Evolutionary conservation across 768 basidiomycete genomes (phyloP).

Genomic region (Tylopilus rubrobrunneus): DNA sequence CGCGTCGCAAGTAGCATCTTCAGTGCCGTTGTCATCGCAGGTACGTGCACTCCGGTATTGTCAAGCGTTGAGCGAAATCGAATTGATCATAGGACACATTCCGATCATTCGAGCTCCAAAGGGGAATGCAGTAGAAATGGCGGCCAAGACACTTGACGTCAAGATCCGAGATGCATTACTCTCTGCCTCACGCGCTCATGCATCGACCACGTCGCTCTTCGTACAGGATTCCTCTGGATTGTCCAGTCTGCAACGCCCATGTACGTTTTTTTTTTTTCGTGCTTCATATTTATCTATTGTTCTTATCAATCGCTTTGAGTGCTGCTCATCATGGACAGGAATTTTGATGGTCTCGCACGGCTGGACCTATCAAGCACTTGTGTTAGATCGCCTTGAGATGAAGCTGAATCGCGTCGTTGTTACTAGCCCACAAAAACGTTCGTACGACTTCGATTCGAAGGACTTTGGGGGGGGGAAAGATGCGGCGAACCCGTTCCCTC

Average conservation of each 20-base stretch:
- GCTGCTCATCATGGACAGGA: slow-evolving; percentile 89
- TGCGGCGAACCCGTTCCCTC: slow-evolving; percentile 93
- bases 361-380: slow-evolving; percentile 98
- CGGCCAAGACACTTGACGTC: slow-evolving; percentile 92
- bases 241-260: slow-evolving; percentile 81
- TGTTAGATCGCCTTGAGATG: slow-evolving; percentile 96
- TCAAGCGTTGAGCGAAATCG: not conserved
- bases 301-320: slow-evolving; percentile 46
- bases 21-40: slow-evolving; percentile 84
- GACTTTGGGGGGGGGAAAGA: slow-evolving; percentile 99
- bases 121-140: slow-evolving; percentile 98
- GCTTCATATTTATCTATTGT: not conserved
- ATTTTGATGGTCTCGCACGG: slow-evolving; percentile 94
- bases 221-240: slow-evolving; percentile 78
- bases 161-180: slow-evolving; percentile 86
- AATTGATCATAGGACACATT: slow-evolving; percentile 60
- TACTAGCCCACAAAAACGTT: slow-evolving; percentile 64
- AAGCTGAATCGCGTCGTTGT: slow-evolving; percentile 94
- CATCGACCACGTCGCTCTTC: slow-evolving; percentile 59
- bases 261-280: slow-evolving; percentile 46
- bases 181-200: slow-evolving; percentile 60
- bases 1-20: slow-evolving; percentile 87
- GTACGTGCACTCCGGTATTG: slow-evolving; percentile 39
- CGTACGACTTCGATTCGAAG: slow-evolving; percentile 95
- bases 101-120: slow-evolving; percentile 93